Conservation (phyloP, 805 yeast species). For the Saitoella complicata region DNA sequence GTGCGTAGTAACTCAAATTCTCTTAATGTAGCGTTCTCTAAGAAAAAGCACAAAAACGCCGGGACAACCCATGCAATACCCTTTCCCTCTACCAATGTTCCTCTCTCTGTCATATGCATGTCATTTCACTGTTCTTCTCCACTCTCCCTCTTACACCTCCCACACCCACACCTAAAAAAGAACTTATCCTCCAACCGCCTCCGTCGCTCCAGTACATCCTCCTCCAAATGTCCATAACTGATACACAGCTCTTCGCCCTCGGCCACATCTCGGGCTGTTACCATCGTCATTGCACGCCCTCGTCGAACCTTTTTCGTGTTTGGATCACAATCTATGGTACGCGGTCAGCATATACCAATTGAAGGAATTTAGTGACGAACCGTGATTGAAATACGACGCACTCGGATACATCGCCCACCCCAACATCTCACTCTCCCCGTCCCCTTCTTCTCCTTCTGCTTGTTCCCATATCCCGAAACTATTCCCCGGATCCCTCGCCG, state of each 20-base stretch:
- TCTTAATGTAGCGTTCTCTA: too few species aligned
- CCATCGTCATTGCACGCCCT: slow-evolving; percentile 28
- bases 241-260: slow-evolving; percentile 39
- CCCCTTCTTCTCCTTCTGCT: slow-evolving; percentile 18
- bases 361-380: slow-evolving; percentile 5
- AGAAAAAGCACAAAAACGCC: too few species aligned
- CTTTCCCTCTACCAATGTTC: too few species aligned
- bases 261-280: slow-evolving; percentile 25
- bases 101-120: too few species aligned
- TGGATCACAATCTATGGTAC: slow-evolving; percentile 35
- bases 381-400: slow-evolving; percentile 54
- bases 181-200: slow-evolving; percentile 32
- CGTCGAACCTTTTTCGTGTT: slow-evolving; percentile 32
- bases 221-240: slow-evolving; percentile 38
- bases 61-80: too few species aligned
- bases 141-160: slow-evolving; percentile 22
- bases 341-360: slow-evolving; percentile 1
- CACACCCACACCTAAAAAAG: slow-evolving; percentile 45
- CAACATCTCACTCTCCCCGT: slow-evolving; percentile 27
- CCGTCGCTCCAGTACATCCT: slow-evolving; percentile 27
- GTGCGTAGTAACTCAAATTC: too few species aligned
- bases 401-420: slow-evolving; percentile 47
- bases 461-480: slow-evolving; percentile 56
- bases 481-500: slow-evolving; percentile 48
- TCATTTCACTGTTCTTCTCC: too few species aligned